Evolutionary conservation across 192 early-diverging fungal species (phyloP).

Genomic region (Gamsiella multidivaricata): DNA sequence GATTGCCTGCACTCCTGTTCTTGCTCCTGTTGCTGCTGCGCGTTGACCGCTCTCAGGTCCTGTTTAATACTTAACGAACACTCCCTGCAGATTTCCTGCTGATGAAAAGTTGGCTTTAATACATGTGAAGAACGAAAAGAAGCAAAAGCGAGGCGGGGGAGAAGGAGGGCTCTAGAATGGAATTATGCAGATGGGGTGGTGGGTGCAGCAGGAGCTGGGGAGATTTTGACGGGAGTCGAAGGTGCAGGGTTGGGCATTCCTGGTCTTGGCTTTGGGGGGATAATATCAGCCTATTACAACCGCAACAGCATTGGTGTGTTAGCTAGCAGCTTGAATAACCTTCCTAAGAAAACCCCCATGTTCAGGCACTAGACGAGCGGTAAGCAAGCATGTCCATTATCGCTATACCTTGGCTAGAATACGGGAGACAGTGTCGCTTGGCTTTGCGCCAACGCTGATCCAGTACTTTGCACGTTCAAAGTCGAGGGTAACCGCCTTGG

Average conservation of each 20-base stretch:
- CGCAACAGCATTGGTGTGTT: neutral
- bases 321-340: too few relatives aligned
- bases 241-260: constrained; percentile 54
- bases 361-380: too few relatives aligned
- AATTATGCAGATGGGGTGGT: constrained; percentile 47
- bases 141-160: neutral
- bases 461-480: constrained; percentile 95
- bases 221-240: constrained; percentile 32
- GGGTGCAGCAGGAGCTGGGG: constrained; percentile 5
- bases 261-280: constrained; percentile 70
- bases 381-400: too few relatives aligned
- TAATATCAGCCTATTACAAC: constrained; percentile 63
- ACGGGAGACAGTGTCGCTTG: constrained; percentile 88
- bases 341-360: too few relatives aligned
- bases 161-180: neutral
- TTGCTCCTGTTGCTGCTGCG: too few relatives aligned
- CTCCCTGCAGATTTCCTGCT: too few relatives aligned
- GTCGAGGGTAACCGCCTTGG: constrained; percentile 89
- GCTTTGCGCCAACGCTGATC: constrained; percentile 97
- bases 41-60: too few relatives aligned
- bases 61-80: too few relatives aligned
- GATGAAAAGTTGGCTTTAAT: constrained; percentile 11
- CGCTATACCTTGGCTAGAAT: constrained; percentile 90
- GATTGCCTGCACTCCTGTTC: too few relatives aligned
- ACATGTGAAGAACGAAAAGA: constrained; percentile 6